Conservation (phyloP, 2,329 filamentous ascomycete genomes). For the Tolypocladium tropicale region DNA sequence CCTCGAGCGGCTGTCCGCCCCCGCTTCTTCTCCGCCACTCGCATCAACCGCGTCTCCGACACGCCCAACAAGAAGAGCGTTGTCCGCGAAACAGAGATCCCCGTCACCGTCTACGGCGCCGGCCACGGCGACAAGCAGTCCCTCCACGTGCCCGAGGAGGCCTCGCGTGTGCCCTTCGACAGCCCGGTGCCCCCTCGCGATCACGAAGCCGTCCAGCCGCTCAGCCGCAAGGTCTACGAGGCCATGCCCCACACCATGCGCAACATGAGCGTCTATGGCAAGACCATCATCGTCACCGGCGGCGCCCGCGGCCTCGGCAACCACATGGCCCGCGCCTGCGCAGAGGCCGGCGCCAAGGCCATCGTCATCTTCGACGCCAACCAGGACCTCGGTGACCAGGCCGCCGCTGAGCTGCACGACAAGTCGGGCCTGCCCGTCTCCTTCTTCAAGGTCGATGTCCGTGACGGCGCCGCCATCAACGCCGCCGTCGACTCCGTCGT, state of each 20-base stretch:
- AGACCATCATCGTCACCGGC: slow-evolving; percentile 64
- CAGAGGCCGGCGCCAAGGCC: slow-evolving; percentile 64
- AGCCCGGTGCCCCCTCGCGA: slow-evolving; percentile 28
- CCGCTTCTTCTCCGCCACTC: slow-evolving; percentile 23
- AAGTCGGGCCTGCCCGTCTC: slow-evolving; percentile 64
- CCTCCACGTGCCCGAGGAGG: slow-evolving; percentile 37
- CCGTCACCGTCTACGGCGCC: slow-evolving; percentile 41
- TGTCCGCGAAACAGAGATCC: slow-evolving; percentile 46
- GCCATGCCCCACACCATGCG: slow-evolving; percentile 54
- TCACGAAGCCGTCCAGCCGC: slow-evolving; percentile 38
- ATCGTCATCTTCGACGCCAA: slow-evolving; percentile 70
- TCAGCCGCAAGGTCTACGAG: slow-evolving; percentile 42
- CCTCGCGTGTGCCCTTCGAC: slow-evolving; percentile 31
- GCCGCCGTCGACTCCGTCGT: slow-evolving; percentile 58
- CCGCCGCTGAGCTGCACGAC: slow-evolving; percentile 58
- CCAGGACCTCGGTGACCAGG: slow-evolving; percentile 60
- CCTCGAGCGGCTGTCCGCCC: slow-evolving; percentile 11
- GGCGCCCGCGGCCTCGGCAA: slow-evolving; percentile 69
- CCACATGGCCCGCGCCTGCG: slow-evolving; percentile 68
- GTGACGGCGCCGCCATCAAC: slow-evolving; percentile 59
- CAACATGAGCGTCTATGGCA: slow-evolving; percentile 59
- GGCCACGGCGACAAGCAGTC: slow-evolving; percentile 44
- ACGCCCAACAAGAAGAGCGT: slow-evolving; percentile 39
- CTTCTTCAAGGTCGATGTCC: slow-evolving; percentile 73
- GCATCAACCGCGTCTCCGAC: slow-evolving; percentile 21